Evolutionary conservation across 192 early-diverging fungal genomes (phyloP), one percentile per base, ranked within the genome.

Genomic region (Mortierella hygrophila): DNA sequence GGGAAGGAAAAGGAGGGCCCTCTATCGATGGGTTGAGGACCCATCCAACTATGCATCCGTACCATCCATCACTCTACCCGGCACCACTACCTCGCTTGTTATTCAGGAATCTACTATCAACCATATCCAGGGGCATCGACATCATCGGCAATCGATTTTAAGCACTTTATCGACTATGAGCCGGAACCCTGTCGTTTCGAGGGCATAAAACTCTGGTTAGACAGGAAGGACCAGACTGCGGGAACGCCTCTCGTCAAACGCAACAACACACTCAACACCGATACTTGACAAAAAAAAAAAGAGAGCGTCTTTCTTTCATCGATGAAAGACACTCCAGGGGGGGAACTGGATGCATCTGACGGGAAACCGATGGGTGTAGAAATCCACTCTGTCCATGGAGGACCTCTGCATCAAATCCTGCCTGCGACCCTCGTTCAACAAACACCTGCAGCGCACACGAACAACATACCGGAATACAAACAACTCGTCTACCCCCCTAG

Each of bases 41-140:
- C 60, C 60, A 65, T 65, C 60, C 60, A 65, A 65, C 60, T 29
- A 65, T 65, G 26, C 29, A 65, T 65, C 60, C 60, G 60, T 65
- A 65, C 29, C 60, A 65, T 65, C 60, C 60, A 65, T 65, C 60
- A 65, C 26, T 10, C 3, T 32, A 15, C 29, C 29, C 10, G 29
- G 60, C 60, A 65, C 60, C 26, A 35, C 15, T 15, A 10, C 26
- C 10, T 32, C 29, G 4, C 11, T 65, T 11, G 11, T 60, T 26
- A 26, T 60, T 23, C 55, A 60, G 55, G 55, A 60, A 55, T 23
- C 52, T 23, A 55, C 20, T 52, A 18, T 21, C 21, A 21, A 55
- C 2, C 11, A 1, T 55, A 55, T 55, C 54, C 20, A 21, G 54
- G 54, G 18, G 0, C 6, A 16, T 55, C 38, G 21, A 18, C n/a